Base-by-base conservation (phyloP, 179 eudicot species). In the Spinacia oleracea region DNA sequence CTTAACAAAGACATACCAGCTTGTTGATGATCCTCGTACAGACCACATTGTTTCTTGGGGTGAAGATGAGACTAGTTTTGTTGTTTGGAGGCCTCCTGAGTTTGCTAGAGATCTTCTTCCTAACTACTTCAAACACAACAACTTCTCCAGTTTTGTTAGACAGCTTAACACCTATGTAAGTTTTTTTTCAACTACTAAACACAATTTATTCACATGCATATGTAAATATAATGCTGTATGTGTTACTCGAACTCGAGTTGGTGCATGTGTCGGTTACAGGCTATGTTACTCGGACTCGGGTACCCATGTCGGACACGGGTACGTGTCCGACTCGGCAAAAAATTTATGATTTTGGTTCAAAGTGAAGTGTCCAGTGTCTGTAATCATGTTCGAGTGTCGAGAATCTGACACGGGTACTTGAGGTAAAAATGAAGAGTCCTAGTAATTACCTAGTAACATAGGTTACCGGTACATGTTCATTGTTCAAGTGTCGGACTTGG, bases 21-120 rank as follows among this genome's bases (percentile, higher is more conserved):
- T 86, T 18, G 89, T 86, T 60, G 89, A 86, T 59, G 89, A 86
- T 16, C 84, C 77, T 38, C 80, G 87, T 5, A 86, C 89, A 1
- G 80, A 84, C 70, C 89, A 86, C 82, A 86, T 86, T 77, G 89
- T 86, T 55, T 86, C 89, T n/a, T 86, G 89, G 89, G 89, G 89
- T 72, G 87, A 84, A 82, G 87, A 86, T 74, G 87, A 86, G 60
- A 42, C 82, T 14, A 82, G 81, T 5, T 86, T 86, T 20, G 83
- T 86, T 15, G 89, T 86, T 50, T 86, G 89, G 89, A 77, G 89
- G 6, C 89, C 89, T 2, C 85, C 89, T 50, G 87, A 86, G 87
- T 86, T 86, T 73, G 89, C 89, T 75, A 80, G 89, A 43, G 89
- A 84, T 70, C 84, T 86, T 7, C 85, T 86, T 29, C 89, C 89